phyloP scores from a whole-genome alignment of 169 alveolate genomes.

The Plasmodium relictum region DNA sequence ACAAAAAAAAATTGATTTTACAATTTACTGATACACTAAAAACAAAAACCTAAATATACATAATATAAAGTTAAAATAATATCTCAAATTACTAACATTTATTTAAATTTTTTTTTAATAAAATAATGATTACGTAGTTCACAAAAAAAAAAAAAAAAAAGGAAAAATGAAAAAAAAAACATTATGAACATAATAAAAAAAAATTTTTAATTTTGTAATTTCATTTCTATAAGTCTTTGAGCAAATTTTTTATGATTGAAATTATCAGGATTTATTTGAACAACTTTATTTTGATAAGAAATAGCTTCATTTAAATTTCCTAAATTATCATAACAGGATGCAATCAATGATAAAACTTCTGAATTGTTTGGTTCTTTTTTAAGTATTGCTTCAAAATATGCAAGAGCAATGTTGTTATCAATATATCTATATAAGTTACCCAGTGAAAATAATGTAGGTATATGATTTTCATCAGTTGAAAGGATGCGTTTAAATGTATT shows the following conservation, averaged over 20 bases:
- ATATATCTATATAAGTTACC: conserved; percentile 75
- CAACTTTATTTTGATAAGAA: conserved; percentile 72
- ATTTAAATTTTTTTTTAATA: too few species aligned
- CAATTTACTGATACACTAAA: too few species aligned
- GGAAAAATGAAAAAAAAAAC: too few species aligned
- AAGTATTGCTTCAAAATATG: conserved; percentile 71
- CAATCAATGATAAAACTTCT: conserved; percentile 67
- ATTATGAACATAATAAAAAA: too few species aligned
- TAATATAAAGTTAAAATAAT: too few species aligned
- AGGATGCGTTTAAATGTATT: conserved; percentile 48
- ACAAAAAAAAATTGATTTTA: too few species aligned
- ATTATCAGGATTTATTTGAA: conserved; percentile 72
- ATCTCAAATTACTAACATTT: too few species aligned
- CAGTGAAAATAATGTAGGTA: conserved; percentile 65
- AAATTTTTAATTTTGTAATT: conserved; percentile 28
- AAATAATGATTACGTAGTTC: too few species aligned
- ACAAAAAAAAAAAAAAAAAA: too few species aligned
- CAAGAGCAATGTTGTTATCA: conserved; percentile 58
- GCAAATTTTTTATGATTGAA: conserved; percentile 76
- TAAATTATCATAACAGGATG: conserved; percentile 62
- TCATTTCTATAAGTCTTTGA: conserved; percentile 68
- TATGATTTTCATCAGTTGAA: conserved; percentile 30
- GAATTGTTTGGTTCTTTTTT: conserved; percentile 70
- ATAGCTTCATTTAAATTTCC: conserved; percentile 74
- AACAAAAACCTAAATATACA: too few species aligned